Evolutionary conservation across 2,329 filamentous ascomycete genomes (phyloP), one percentile per base, ranked within the genome.

Genomic region (Metarhizium brunneum): DNA sequence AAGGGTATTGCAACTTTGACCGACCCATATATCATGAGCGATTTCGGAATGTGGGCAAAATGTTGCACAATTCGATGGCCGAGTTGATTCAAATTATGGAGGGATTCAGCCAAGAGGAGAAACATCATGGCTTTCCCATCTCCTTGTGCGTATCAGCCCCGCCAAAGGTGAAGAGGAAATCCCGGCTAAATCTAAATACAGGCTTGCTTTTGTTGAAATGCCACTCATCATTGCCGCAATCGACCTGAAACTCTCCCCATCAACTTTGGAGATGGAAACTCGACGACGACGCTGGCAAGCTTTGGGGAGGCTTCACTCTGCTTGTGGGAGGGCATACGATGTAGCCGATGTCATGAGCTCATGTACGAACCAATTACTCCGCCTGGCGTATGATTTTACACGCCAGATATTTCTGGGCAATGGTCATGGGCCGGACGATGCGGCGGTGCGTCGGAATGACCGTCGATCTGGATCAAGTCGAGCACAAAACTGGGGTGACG

Each of bases 211-310:
- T 42, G 18, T 52, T 13, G 38, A 52, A 14, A 52, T 45, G 50
- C 50, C 50, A 4, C 38, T 52, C 8, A 52, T 52, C 11, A 52
- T 52, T 2, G 13, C 35, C 6, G 50, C 50, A 8, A 52, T 52
- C n/a, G 50, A 52, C 16, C 50, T 52, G 18, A 52, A 52, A 43
- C 20, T 52, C 4, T 43, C 50, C 32, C 50, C 50, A 30, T 52
- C 50, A 6, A 11, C 2, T 4, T 42, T 36, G 16, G 50, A 52
- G 25, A 38, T 43, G 50, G 50, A 52, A n/a, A 43, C 20, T 7
- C n/a, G 50, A 25, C 35, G 50, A 16, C 38, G 40, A 13, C 50
- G 50, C 14, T 43, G 42, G 50, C 36, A 52, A 29, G 35, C 50
- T n/a, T 20, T 52, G 50, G 50, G n/a, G 16, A 52, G 32, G 36